phyloP scores from a whole-genome alignment of 208 protist species.

The Crithidia sp. region DNA sequence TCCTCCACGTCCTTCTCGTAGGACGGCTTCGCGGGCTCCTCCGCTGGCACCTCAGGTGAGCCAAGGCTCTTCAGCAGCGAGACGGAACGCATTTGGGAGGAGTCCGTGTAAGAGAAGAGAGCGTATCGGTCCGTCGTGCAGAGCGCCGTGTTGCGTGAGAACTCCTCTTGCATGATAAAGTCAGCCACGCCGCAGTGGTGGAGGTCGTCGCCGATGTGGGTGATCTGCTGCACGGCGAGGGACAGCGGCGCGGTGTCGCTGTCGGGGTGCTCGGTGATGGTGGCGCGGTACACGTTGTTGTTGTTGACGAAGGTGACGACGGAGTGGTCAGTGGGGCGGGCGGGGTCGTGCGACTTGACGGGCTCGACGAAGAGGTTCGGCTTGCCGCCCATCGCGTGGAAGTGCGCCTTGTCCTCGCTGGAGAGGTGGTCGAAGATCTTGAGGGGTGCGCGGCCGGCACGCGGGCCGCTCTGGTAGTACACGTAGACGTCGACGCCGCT shows the following conservation, averaged over 20 bases:
- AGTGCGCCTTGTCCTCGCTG: constrained; percentile 41
- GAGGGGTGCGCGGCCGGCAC: constrained; percentile 42
- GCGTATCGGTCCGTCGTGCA: constrained; percentile 75
- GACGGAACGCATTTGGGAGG: constrained; percentile 63
- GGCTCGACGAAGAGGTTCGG: constrained; percentile 65
- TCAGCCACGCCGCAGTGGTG: constrained; percentile 83
- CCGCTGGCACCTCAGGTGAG: constrained; percentile 22
- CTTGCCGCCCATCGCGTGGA: constrained; percentile 37
- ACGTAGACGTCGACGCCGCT: constrained; percentile 61
- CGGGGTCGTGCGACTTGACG: constrained; percentile 22
- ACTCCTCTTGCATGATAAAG: constrained; percentile 94
- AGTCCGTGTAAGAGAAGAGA: constrained; percentile 83
- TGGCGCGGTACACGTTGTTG: constrained; percentile 76
- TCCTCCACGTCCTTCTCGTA: constrained; percentile 45
- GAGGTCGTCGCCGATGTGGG: constrained; percentile 62
- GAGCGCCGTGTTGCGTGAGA: constrained; percentile 86
- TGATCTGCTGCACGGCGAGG: constrained; percentile 60
- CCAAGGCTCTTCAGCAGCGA: constrained; percentile 51
- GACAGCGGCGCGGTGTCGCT: constrained; percentile 31
- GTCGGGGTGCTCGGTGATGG: constrained; percentile 40
- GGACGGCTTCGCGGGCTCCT: constrained; percentile 12
- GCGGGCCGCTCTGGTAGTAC: constrained; percentile 59
- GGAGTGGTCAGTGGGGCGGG: constrained; percentile 24
- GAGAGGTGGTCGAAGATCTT: constrained; percentile 68
- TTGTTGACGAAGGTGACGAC: constrained; percentile 70